Evolutionary conservation across 1,284 basidiomycete species (phyloP).

Genomic region (Nidula niveotomentosa): DNA sequence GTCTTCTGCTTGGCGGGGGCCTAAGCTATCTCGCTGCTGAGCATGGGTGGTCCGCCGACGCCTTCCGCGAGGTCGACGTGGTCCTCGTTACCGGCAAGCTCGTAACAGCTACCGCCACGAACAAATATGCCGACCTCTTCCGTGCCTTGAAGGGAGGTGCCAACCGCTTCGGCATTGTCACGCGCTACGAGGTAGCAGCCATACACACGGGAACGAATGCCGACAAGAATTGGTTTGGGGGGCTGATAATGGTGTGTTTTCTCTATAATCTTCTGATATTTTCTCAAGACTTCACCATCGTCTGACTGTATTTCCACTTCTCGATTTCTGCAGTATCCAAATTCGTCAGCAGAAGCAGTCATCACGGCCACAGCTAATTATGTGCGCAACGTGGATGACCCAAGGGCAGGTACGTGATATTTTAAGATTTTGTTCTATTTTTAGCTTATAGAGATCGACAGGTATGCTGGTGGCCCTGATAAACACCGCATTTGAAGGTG

Average conservation of each 20-base stretch:
- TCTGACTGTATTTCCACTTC: constrained; percentile 1
- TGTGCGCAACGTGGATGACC: constrained; percentile 30
- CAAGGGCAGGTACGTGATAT: constrained; percentile 29
- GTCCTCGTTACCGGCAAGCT: constrained; percentile 35
- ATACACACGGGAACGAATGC: constrained; percentile 30
- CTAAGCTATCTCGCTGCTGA: constrained; percentile 33
- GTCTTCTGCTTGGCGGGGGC: constrained; percentile 38
- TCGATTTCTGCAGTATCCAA: constrained; percentile 21
- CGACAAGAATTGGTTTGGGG: constrained; percentile 35
- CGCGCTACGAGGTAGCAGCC: constrained; percentile 33
- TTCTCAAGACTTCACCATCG: not conserved
- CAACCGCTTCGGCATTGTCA: constrained; percentile 40
- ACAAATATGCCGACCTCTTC: constrained; percentile 37
- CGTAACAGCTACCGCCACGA: constrained; percentile 35
- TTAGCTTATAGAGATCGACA: constrained; percentile 2
- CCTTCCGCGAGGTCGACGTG: constrained; percentile 31
- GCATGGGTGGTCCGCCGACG: constrained; percentile 34
- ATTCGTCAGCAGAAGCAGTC: constrained; percentile 31
- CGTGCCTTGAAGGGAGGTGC: constrained; percentile 39
- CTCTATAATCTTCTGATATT: not conserved
- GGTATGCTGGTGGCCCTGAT: constrained; percentile 7
- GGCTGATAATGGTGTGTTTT: constrained; percentile 28
- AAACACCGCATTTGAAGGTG: constrained; percentile 8
- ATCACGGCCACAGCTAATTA: constrained; percentile 34
- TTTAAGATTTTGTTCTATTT: not conserved